Base-by-base conservation (phyloP, 441 rosid genomes). In the Jatropha multifida region DNA sequence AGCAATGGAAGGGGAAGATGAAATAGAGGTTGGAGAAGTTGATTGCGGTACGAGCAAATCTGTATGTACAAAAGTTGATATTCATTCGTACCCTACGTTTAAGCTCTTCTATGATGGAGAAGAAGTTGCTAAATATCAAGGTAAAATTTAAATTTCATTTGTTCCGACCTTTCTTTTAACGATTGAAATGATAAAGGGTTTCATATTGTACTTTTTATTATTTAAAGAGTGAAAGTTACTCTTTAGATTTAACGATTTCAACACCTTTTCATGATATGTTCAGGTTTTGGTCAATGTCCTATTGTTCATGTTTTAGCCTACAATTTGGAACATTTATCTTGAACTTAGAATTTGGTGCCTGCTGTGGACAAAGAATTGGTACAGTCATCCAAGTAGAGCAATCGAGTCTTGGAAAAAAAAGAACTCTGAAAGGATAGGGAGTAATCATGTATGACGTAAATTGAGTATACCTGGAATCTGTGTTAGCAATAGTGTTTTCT, bases 11-110 rank as follows among this genome's bases (percentile, higher is more conserved):
- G 95, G 94, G 68, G 97, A 90, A 71, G 97, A 92, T 77, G 98
- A 92, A 69, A 93, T 96, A 65, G 98, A 96, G 93, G 84, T 92
- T 54, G 99, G 98, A 27, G 98, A 93, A 87, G 97, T 96, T 67
- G 98, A 96, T 71, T 96, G 99, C 42, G 88, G 90, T 60, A 55
- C 82, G 3, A 89, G 91, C 79, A 96, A 92, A 85, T 70, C 91
- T 68, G 88, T 96, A 42, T 96, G 99, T 77, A 65, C 95, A 48
- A 90, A 96, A 82, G 97, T 85, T 60, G 94, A 93, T 75, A 96
- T 93, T 74, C 97, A 93, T 76, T 92, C 98, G 0, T 96, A 96
- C 79, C 99, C 99, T 65, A 95, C 99, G 0, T 95, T 95, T 79
- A 95, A 92, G 88, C 81, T 92, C 60, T 93, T 95, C 75, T 95